phyloP scores from a whole-genome alignment of 805 yeast species.

The Wickerhamiella azymoides region DNA sequence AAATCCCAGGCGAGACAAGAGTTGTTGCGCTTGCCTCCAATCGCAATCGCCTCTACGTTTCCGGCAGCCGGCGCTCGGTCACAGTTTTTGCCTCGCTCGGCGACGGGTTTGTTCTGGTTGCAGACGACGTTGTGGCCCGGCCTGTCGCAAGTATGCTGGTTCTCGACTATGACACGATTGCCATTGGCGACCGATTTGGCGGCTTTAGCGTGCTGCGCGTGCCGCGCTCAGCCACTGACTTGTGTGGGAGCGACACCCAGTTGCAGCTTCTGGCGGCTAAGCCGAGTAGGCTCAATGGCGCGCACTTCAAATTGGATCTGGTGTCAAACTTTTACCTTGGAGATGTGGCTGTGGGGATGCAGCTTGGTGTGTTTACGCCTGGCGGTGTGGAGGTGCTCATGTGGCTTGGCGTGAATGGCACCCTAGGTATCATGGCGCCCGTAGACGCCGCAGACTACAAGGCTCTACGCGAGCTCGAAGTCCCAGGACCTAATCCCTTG shows the following conservation, averaged over 20 bases:
- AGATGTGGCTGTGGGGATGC: conserved; percentile 57
- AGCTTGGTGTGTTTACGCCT: conserved; percentile 36
- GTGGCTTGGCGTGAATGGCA: conserved; percentile 71
- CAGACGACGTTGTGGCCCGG: conserved; percentile 55
- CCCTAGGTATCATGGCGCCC: conserved; percentile 63
- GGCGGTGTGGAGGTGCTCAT: conserved; percentile 57
- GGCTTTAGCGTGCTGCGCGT: conserved; percentile 56
- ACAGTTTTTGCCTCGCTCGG: conserved; percentile 37
- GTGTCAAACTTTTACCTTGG: conserved; percentile 48
- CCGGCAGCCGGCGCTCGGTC: conserved; percentile 59
- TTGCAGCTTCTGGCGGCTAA: conserved; percentile 29
- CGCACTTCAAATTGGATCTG: conserved; percentile 32
- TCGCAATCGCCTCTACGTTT: conserved; percentile 49
- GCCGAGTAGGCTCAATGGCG: conserved; percentile 31
- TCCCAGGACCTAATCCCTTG: conserved; percentile 26
- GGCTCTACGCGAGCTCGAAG: conserved; percentile 44
- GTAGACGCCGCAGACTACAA: conserved; percentile 45
- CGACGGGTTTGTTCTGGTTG: conserved; percentile 45
- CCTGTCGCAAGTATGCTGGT: conserved; percentile 46
- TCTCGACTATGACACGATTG: conserved; percentile 61
- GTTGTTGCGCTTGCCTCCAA: conserved; percentile 43
- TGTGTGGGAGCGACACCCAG: conserved; percentile 38
- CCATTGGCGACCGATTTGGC: conserved; percentile 84
- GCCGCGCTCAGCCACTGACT: conserved; percentile 34
- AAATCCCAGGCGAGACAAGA: conserved; percentile 31